Percentiles rank a stretch among this genome's conserved stretches.
Evolutionary conservation across 2,329 filamentous ascomycete species (phyloP).

Genomic region (Ceratocystis diversiconidia): DNA sequence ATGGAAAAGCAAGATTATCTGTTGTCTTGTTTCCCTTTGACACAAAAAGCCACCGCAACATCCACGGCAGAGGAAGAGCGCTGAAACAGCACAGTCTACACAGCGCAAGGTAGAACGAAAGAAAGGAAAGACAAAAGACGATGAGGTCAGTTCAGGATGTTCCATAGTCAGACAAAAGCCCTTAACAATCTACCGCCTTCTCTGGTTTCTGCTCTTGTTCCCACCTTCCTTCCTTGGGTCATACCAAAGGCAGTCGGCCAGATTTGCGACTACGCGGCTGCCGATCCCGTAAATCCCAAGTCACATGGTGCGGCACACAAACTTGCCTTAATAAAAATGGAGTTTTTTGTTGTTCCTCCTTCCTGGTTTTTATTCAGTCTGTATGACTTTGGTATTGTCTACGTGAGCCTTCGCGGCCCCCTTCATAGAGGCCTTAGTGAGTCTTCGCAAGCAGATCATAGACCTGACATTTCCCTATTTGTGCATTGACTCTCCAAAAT

Average conservation of each 20-base stretch:
- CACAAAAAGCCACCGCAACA: too few relatives aligned
- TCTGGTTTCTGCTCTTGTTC: neutral
- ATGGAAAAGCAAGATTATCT: too few relatives aligned
- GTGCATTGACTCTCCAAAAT: neutral
- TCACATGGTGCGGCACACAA: neutral
- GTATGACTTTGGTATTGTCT: too few relatives aligned
- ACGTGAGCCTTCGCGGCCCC: neutral
- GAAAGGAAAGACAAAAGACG: too few relatives aligned
- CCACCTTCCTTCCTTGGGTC: neutral
- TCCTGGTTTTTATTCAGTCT: neutral
- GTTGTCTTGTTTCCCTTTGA: too few relatives aligned
- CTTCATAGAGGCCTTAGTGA: neutral
- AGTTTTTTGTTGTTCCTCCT: neutral
- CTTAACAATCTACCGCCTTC: too few relatives aligned
- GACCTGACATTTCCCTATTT: neutral
- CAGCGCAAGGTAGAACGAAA: too few relatives aligned
- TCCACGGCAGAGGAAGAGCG: too few relatives aligned
- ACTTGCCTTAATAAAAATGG: neutral
- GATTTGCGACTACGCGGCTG: neutral
- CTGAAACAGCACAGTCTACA: too few relatives aligned
- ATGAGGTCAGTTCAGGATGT: too few relatives aligned
- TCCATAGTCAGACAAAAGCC: too few relatives aligned
- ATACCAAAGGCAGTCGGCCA: neutral
- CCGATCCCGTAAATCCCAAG: neutral
- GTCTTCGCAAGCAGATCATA: neutral